Conservation (phyloP, 1,139 yeast species). For the Maudiozyma humilis region DNA sequence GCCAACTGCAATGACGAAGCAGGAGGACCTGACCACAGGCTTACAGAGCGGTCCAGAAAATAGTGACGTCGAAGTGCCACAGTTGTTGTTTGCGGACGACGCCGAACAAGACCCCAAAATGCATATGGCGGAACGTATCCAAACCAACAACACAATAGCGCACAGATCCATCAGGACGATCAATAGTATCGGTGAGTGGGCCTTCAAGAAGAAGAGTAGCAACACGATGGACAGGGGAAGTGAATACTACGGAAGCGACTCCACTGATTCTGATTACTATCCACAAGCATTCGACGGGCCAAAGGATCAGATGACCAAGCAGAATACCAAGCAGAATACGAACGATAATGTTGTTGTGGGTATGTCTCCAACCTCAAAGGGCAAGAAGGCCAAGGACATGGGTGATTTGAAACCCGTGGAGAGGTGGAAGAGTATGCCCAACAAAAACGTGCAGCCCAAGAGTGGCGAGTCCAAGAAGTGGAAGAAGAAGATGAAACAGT, state of each 20-base stretch:
- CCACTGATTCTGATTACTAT: conserved; percentile 1
- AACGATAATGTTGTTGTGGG: conserved; percentile 1
- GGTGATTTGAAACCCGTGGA: conserved; percentile 12
- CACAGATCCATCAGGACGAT: conserved; percentile 27
- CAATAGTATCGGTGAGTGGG: conserved; percentile 28
- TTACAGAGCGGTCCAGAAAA: not conserved
- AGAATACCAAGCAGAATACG: conserved; percentile 1
- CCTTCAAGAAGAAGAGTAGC: conserved; percentile 12
- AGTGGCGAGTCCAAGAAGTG: conserved; percentile 14
- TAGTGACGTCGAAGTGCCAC: conserved; percentile 5
- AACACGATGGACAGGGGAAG: conserved; percentile 7
- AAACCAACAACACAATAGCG: conserved; percentile 24
- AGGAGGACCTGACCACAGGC: conserved; percentile 1
- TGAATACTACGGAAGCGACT: conserved; percentile 3
- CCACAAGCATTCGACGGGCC: conserved; percentile 1
- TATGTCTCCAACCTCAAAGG: not conserved
- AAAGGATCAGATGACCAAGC: conserved; percentile 1
- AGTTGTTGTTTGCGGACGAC: conserved; percentile 9
- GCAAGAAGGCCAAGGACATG: conserved; percentile 1
- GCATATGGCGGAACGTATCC: conserved; percentile 21
- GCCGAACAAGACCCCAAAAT: conserved; percentile 10
- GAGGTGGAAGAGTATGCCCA: conserved; percentile 26
- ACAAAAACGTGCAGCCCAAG: conserved; percentile 8
- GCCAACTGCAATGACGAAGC: conserved; percentile 4
- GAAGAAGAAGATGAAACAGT: conserved; percentile 17